Base-by-base conservation (phyloP, 345 rosid genomes). In the Microthlaspi erraticum region DNA sequence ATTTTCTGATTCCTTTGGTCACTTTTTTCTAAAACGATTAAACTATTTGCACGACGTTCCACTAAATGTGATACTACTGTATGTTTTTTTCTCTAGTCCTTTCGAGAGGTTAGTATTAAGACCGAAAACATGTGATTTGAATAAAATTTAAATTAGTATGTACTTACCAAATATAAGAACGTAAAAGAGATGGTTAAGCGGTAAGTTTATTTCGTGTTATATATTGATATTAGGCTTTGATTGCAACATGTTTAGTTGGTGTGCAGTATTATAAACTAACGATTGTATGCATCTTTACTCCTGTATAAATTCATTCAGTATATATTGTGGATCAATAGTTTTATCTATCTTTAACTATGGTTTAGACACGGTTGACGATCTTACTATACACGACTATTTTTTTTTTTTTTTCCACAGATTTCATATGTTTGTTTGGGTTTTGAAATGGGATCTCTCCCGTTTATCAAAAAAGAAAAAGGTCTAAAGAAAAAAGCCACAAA, bases 171-270 rank as follows among this genome's bases (percentile, higher is more conserved):
- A 12, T 14, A 51, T 14, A 16, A 37, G n/a, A 37, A 37, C 17
- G 17, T 6, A 20, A 17, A 17, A 11, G 14, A 36, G 31, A 70
- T 58, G 32, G 37, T 29, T 26, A 37, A 65, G 29, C 12, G 33
- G 14, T 68, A 34, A 32, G 8, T 6, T 19, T 16, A 50, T 7
- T 23, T 46, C 65, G 23, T 20, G 13, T 10, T 56, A 23, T 46
- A 58, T 5, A 56, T 34, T 23, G 17, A 57, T 45, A 36, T 46
- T n/a, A 58, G 66, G 60, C 14, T 38, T 37, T 48, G 58, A 58
- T 13, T 50, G 67, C 43, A 70, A 39, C 74, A 70, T 60, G 44
- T 52, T 29, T 70, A 51, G 33, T n/a, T 36, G 49, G 18, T 26
- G 48, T 58, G 26, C 3, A 23, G 45, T 14, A 6, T 11, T 37